Conservation (phyloP, 768 basidiomycete species). For the Lactarius hatsudake region DNA sequence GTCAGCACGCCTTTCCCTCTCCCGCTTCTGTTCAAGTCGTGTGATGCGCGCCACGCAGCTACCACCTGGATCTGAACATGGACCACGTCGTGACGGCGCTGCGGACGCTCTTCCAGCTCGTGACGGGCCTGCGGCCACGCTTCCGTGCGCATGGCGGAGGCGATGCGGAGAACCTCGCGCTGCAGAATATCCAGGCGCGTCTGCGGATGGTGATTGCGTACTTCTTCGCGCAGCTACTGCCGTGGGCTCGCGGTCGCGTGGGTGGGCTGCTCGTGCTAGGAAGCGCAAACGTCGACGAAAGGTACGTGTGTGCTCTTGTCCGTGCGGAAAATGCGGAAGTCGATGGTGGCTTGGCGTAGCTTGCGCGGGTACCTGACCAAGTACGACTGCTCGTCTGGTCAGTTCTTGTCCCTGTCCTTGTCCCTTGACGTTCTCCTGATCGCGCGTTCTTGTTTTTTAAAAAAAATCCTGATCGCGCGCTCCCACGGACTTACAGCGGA, state of each 20-base stretch:
- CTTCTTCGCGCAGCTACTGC: conserved; percentile 91
- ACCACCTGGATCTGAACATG: conserved; percentile 96
- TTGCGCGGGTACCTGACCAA: conserved; percentile 96
- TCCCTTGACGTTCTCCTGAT: background rate
- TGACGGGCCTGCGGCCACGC: conserved; percentile 69
- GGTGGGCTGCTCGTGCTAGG: conserved; percentile 95
- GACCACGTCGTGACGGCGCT: conserved; percentile 85
- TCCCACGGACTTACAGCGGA: conserved; percentile 56
- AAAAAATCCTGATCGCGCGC: conserved; percentile 19
- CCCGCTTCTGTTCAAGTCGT: background rate
- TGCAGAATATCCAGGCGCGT: conserved; percentile 97
- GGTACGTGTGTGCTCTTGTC: conserved; percentile 41
- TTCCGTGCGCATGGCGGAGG: conserved; percentile 89
- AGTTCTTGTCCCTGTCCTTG: conserved; percentile 16
- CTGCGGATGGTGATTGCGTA: conserved; percentile 94
- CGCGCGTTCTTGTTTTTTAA: conserved; percentile 18
- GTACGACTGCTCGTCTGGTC: conserved; percentile 93
- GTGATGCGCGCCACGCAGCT: conserved; percentile 47
- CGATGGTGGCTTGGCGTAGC: conserved; percentile 40
- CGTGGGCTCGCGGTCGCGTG: conserved; percentile 79
- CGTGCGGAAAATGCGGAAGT: background rate
- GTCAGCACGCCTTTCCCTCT: conserved; percentile 65
- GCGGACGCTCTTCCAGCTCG: conserved; percentile 74
- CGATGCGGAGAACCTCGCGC: conserved; percentile 85
- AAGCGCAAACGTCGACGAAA: conserved; percentile 98